These are phyloP conservation scores for Tolypocladium endophyticum DNA, from an alignment of 2,329 filamentous ascomycete species.

Conservation along the genomic window DNA sequence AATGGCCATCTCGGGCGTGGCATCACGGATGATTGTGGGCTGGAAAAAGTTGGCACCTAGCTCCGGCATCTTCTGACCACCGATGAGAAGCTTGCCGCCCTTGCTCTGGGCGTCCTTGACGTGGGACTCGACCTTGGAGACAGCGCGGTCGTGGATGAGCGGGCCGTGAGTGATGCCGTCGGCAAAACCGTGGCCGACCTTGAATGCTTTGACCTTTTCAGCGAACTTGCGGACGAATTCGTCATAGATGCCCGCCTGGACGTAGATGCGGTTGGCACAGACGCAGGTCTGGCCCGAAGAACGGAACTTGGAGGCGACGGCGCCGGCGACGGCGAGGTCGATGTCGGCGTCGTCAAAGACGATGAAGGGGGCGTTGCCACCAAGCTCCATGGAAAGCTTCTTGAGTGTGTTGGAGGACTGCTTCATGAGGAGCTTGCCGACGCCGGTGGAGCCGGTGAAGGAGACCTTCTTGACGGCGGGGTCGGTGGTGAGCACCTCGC, in stretches of 20 bases:
- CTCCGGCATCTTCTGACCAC: slow-evolving; percentile 63
- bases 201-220: slow-evolving; percentile 63
- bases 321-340: slow-evolving; percentile 72
- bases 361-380: slow-evolving; percentile 92
- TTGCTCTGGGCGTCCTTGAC: slow-evolving; percentile 70
- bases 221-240: slow-evolving; percentile 59
- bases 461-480: slow-evolving; percentile 78
- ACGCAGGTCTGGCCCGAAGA: slow-evolving; percentile 94
- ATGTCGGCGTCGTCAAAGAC: slow-evolving; percentile 93
- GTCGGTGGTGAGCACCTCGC: slow-evolving; percentile 60
- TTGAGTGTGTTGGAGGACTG: slow-evolving; percentile 80
- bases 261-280: slow-evolving; percentile 73
- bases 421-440: slow-evolving; percentile 74
- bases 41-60: slow-evolving; percentile 81
- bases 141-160: slow-evolving; percentile 73
- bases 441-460: slow-evolving; percentile 73
- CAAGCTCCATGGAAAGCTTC: slow-evolving; percentile 76
- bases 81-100: slow-evolving; percentile 64
- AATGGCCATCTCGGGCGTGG: slow-evolving; percentile 77
- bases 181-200: slow-evolving; percentile 64
- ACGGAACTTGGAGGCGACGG: slow-evolving; percentile 83
- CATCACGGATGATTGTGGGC: slow-evolving; percentile 79
- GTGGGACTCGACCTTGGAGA: slow-evolving; percentile 69
- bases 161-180: slow-evolving; percentile 67
- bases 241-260: slow-evolving; percentile 71